A percentile compares a stretch with the other conserved stretches of the same genome.
phyloP scores from a whole-genome alignment of 495 filamentous ascomycete species.

The Aspergillus ostianus region DNA sequence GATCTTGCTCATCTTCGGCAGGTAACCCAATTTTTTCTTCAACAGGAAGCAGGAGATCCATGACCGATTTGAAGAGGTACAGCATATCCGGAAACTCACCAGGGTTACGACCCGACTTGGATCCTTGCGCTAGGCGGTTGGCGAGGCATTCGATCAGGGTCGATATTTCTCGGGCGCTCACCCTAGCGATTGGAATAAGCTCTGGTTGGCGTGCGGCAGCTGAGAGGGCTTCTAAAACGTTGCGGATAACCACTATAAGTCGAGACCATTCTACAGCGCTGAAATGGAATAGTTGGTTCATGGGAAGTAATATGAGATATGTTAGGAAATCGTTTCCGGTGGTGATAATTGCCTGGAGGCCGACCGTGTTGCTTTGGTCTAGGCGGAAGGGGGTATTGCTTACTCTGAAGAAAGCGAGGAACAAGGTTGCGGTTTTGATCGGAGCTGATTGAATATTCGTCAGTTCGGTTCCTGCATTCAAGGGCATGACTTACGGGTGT shows the following conservation, averaged over 20 bases:
- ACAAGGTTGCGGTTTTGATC: not conserved
- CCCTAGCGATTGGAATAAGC: not conserved
- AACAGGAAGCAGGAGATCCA: not conserved
- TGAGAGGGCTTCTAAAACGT: not conserved
- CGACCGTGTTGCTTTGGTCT: not conserved
- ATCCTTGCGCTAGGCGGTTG: not conserved
- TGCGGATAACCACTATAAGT: not conserved
- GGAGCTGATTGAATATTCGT: not conserved
- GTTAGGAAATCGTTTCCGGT: not conserved
- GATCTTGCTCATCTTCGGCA: not conserved
- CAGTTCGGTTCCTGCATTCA: not conserved
- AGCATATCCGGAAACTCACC: constrained; percentile 1
- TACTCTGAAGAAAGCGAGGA: not conserved
- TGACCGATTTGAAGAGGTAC: not conserved
- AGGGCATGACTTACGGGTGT: not conserved
- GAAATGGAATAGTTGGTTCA: not conserved
- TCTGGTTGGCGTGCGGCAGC: not conserved
- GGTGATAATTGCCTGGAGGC: not conserved
- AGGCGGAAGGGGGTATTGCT: too few species aligned
- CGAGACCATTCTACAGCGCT: not conserved
- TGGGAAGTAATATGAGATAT: not conserved
- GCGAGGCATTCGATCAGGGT: not conserved
- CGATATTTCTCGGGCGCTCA: not conserved
- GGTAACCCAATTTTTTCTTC: not conserved
- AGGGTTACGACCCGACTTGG: not conserved